A percentile compares a stretch with the other conserved stretches of the same genome.
Conservation (phyloP, 805 yeast genomes). For the Alloascoidea hylecoeti region DNA sequence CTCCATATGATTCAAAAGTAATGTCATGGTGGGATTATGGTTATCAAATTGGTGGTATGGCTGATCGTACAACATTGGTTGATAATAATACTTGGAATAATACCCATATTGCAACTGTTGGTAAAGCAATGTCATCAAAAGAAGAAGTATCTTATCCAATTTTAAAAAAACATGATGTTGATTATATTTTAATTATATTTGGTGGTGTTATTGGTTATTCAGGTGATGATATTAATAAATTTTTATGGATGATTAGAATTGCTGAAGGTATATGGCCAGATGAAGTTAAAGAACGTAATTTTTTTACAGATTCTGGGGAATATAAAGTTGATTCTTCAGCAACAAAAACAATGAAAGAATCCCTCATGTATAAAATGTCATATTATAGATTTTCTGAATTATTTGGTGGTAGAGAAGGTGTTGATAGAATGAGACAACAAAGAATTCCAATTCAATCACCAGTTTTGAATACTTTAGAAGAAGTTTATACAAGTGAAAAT, state of each 20-base stretch:
- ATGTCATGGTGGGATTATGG: conserved; percentile 99
- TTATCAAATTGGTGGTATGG: conserved; percentile 99
- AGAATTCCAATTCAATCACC: conserved; percentile 38
- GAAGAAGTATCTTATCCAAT: conserved; percentile 86
- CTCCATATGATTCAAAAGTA: conserved; percentile 88
- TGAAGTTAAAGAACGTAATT: conserved; percentile 79
- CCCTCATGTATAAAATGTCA: conserved; percentile 90
- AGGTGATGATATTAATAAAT: conserved; percentile 94
- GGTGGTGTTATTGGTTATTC: conserved; percentile 91
- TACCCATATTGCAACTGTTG: conserved; percentile 98
- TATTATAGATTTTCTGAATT: conserved; percentile 75
- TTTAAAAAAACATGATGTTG: conserved; percentile 84
- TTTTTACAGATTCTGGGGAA: conserved; percentile 76
- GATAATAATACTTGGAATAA: conserved; percentile 99
- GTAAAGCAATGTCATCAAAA: conserved; percentile 88
- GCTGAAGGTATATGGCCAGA: conserved; percentile 99
- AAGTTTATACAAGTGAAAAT: conserved; percentile 89
- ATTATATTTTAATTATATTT: conserved; percentile 82
- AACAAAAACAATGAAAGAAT: conserved; percentile 72
- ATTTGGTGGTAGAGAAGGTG: conserved; percentile 39
- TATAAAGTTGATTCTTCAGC: conserved; percentile 78
- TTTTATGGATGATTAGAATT: conserved; percentile 97
- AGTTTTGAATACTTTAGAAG: conserved; percentile 68
- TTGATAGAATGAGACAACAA: conserved; percentile 86
- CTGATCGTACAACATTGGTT: conserved; percentile 94